A percentile compares a stretch with the other conserved stretches of the same genome.
Conservation (phyloP, 495 filamentous ascomycete species). For the Margaritispora aquatica region DNA sequence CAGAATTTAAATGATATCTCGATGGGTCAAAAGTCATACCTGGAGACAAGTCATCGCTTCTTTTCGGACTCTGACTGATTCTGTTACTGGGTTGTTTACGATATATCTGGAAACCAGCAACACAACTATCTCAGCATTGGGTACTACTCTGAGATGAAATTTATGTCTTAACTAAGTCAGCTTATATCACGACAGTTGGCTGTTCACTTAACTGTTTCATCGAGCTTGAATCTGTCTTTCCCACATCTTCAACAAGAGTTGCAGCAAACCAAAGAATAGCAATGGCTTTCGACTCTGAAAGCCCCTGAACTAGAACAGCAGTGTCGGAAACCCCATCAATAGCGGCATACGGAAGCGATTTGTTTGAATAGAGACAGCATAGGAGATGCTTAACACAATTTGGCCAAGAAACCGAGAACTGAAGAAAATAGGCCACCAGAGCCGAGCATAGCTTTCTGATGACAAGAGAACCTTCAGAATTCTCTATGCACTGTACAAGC, state of each 20-base stretch:
- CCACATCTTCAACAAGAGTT: constrained; percentile 69
- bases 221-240: constrained; percentile 54
- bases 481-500: constrained; percentile 52
- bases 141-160: constrained; percentile 43
- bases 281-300: constrained; percentile 49
- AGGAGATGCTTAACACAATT: constrained; percentile 63
- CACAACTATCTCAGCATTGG: constrained; percentile 45
- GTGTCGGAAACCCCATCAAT: constrained; percentile 44
- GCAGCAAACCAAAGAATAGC: constrained; percentile 66
- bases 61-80: constrained; percentile 24
- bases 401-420: constrained; percentile 61
- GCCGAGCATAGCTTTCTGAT: constrained; percentile 79
- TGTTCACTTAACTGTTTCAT: constrained; percentile 36
- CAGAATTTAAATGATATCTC: neutral
- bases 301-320: constrained; percentile 42
- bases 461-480: constrained; percentile 58
- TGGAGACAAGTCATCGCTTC: constrained; percentile 57
- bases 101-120: constrained; percentile 36
- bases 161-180: constrained; percentile 28
- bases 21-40: too few species aligned
- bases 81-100: neutral
- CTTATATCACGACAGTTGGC: neutral
- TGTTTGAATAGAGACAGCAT: constrained; percentile 50
- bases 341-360: constrained; percentile 38
- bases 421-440: constrained; percentile 71